These are phyloP conservation scores for Xylona heveae DNA, from an alignment of 495 filamentous ascomycete species.

Conservation along the genomic window DNA sequence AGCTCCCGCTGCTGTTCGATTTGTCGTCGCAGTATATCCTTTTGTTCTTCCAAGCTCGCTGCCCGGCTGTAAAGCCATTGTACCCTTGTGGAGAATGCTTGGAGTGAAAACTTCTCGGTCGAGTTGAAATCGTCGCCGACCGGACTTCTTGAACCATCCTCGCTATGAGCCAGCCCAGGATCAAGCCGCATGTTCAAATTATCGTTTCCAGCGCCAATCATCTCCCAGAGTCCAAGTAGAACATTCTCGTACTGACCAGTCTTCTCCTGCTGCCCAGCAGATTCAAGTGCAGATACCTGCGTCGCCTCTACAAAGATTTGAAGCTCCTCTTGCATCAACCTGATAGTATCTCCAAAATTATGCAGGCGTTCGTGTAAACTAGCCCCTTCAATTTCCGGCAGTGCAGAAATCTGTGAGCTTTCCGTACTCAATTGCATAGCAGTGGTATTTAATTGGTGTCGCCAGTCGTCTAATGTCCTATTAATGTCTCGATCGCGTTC, in stretches of 20 bases:
- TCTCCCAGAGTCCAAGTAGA: conserved; percentile 51
- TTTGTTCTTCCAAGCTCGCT: conserved; percentile 54
- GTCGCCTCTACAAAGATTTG: no score
- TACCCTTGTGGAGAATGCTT: conserved; percentile 51
- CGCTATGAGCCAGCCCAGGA: no score
- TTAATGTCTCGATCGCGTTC: conserved; percentile 15
- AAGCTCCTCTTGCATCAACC: no score
- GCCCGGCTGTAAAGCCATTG: conserved; percentile 47
- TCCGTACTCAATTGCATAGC: conserved; percentile 25
- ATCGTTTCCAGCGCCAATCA: no score
- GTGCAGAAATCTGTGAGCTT: conserved; percentile 23
- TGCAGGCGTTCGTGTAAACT: conserved; percentile 28
- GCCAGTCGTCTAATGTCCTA: conserved; percentile 26
- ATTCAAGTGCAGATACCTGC: no score
- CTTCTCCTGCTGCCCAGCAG: conserved; percentile 19
- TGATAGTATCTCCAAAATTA: conserved; percentile 28
- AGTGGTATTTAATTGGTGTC: conserved; percentile 27
- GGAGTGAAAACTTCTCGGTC: conserved; percentile 40
- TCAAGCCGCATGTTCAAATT: no score
- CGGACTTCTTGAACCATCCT: conserved; percentile 18
- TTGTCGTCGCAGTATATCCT: conserved; percentile 62
- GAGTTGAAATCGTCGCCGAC: conserved; percentile 16
- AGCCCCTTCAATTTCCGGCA: conserved; percentile 22
- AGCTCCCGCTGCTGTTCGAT: conserved; percentile 85
- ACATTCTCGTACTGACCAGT: conserved; percentile 34